Conservation (phyloP, 164 flowering plant species). For the Hamamelis virginiana region DNA sequence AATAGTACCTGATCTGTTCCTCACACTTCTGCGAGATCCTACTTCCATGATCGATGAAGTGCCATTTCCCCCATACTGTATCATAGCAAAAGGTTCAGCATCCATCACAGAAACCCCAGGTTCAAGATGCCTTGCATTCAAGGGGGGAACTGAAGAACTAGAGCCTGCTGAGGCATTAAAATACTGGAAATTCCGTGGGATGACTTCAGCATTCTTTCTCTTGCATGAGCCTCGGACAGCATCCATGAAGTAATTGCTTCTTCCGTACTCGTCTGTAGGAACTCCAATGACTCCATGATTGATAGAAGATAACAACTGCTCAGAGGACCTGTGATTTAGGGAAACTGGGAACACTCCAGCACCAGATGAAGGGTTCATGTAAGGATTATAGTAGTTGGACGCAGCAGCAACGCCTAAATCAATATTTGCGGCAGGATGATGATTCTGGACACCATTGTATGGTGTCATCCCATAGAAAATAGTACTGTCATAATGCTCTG, state of each 20-base stretch:
- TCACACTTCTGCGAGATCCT: slow-evolving; percentile 41
- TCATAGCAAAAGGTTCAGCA: slow-evolving; percentile 26
- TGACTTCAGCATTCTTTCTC: slow-evolving; percentile 64
- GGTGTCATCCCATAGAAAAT: slow-evolving; percentile 50
- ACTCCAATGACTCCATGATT: slow-evolving; percentile 39
- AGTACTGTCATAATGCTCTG: slow-evolving; percentile 44
- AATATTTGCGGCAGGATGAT: slow-evolving; percentile 37
- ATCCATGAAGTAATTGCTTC: slow-evolving; percentile 48
- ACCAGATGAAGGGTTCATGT: slow-evolving; percentile 45
- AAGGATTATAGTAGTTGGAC: slow-evolving; percentile 42
- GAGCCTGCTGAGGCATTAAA: slow-evolving; percentile 48
- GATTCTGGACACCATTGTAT: slow-evolving; percentile 46
- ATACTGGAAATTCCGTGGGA: slow-evolving; percentile 35
- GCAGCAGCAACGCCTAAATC: slow-evolving; percentile 38
- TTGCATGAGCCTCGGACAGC: slow-evolving; percentile 54
- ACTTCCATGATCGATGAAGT: slow-evolving; percentile 31
- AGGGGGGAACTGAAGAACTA: slow-evolving; percentile 44
- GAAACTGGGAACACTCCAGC: slow-evolving; percentile 34
- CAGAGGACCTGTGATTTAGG: slow-evolving; percentile 39
- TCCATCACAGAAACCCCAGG: slow-evolving; percentile 33
- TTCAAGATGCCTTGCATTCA: slow-evolving; percentile 43
- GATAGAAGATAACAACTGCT: slow-evolving; percentile 51
- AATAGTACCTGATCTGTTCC: slow-evolving; percentile 42
- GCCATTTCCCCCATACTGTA: slow-evolving; percentile 38
- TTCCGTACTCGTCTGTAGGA: slow-evolving; percentile 46